Conservation (phyloP, 2,329 filamentous ascomycete species). For the Colletotrichum sp. region DNA sequence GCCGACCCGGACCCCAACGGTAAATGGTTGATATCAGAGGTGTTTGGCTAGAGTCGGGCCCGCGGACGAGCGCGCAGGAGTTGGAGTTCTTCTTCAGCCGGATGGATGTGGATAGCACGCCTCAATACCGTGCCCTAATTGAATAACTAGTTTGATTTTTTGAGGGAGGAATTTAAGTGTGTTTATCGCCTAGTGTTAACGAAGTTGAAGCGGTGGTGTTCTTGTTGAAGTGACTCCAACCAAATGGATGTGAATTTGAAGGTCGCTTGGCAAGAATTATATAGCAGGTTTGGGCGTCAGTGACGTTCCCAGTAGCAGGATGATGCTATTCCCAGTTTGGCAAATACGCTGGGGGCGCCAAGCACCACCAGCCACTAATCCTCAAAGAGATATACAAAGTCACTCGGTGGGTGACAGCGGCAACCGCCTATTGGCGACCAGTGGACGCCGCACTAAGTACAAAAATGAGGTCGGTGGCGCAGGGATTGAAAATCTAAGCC, state of each 20-base stretch:
- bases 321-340: background rate
- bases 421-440: background rate
- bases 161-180: fast-evolving
- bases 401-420: background rate
- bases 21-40: background rate
- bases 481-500: background rate
- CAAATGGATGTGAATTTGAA: background rate
- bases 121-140: background rate
- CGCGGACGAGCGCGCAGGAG: background rate
- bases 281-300: background rate
- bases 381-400: fast-evolving
- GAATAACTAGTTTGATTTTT: background rate
- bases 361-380: background rate
- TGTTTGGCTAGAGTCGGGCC: background rate
- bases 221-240: background rate
- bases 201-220: fast-evolving
- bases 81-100: background rate
- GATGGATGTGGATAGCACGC: background rate
- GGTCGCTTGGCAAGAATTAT: background rate
- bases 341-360: background rate
- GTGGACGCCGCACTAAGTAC: background rate
- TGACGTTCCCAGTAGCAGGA: fast-evolving
- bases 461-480: background rate
- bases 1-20: background rate
- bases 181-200: background rate